These are phyloP conservation scores for Paspalum notatum DNA, from an alignment of 176 grass and related monocot genomes.

Conservation along the genomic window DNA sequence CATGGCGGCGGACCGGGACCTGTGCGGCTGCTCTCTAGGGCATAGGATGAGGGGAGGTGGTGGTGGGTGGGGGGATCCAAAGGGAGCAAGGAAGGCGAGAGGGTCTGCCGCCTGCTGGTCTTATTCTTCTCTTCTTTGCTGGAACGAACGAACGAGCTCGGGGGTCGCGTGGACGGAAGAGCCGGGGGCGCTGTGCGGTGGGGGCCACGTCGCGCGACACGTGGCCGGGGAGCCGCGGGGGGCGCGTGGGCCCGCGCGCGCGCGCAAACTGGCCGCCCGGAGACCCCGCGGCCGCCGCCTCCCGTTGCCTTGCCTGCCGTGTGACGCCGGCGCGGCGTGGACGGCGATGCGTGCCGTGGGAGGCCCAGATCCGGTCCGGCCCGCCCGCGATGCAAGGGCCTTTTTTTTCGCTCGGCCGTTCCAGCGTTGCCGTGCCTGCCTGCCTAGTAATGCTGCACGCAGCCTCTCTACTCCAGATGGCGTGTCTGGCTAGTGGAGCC, in stretches of 20 bases:
- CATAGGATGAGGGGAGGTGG: neutral
- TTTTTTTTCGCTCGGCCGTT: too few relatives aligned
- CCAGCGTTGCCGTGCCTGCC: too few relatives aligned
- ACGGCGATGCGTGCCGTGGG: too few relatives aligned
- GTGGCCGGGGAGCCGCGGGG: constrained; percentile 33
- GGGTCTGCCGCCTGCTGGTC: neutral
- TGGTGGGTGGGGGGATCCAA: neutral
- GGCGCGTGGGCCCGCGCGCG: neutral
- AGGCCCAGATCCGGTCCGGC: too few relatives aligned
- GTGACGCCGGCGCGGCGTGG: neutral
- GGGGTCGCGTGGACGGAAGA: constrained; percentile 27
- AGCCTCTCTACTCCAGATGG: too few relatives aligned
- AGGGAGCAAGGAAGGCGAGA: neutral
- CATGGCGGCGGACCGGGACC: too few relatives aligned
- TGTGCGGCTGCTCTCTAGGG: neutral
- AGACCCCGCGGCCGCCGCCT: neutral
- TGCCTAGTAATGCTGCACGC: too few relatives aligned
- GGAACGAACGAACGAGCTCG: too few relatives aligned
- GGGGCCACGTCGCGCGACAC: constrained; percentile 24
- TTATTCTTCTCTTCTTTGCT: neutral
- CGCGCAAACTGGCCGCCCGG: neutral
- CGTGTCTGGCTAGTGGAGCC: too few relatives aligned
- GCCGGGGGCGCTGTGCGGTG: constrained; percentile 14
- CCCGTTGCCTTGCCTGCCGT: too few relatives aligned
- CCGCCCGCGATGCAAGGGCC: too few relatives aligned